A percentile compares a stretch with the other conserved stretches of the same genome.
Conservation (phyloP, 2,329 filamentous ascomycete genomes). For the Sordariomycetes sp. region DNA sequence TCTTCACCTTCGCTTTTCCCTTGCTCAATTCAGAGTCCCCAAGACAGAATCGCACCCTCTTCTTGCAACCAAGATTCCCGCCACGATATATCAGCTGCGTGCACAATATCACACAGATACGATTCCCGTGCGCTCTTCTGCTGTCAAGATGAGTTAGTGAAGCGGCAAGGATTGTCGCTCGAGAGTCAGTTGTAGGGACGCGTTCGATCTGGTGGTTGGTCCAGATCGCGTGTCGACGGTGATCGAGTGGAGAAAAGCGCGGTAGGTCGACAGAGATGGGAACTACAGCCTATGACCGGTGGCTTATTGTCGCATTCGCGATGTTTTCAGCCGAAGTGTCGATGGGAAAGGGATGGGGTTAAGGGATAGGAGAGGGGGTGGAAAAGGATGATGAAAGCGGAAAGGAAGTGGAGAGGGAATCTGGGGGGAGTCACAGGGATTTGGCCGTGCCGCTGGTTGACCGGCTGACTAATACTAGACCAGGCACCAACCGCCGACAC, state of each 20-base stretch:
- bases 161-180: not conserved
- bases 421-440: not conserved
- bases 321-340: not conserved
- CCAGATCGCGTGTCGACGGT: not conserved
- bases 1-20: not conserved
- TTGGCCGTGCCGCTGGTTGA: not conserved
- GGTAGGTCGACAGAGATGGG: not conserved
- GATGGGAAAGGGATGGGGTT: not conserved
- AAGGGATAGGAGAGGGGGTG: not conserved
- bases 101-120: not conserved
- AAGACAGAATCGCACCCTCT: slow-evolving; percentile 1
- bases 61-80: not conserved
- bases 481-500: not conserved
- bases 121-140: not conserved
- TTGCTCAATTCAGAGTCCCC: not conserved
- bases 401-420: slow-evolving; percentile 2
- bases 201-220: not conserved
- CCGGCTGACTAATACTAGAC: not conserved
- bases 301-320: not conserved
- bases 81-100: not conserved
- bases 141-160: not conserved
- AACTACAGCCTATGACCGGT: not conserved
- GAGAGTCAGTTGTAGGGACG: not conserved
- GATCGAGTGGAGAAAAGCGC: not conserved
- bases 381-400: not conserved